Conservation (phyloP, 192 early-diverging fungal genomes). For the Neocallimastix lanati region DNA sequence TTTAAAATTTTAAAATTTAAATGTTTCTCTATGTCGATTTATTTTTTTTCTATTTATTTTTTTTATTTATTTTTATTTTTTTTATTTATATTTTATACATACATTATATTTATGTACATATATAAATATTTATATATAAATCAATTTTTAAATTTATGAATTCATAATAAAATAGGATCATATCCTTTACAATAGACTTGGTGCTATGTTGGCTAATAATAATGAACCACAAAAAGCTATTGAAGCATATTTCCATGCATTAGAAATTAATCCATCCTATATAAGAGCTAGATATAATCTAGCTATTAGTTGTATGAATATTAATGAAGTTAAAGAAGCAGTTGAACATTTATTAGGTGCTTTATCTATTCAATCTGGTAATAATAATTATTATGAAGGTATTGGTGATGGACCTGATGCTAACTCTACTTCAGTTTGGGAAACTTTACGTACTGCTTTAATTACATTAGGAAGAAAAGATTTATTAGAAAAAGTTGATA, state of each 20-base stretch:
- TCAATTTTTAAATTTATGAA: slow-evolving; percentile 70
- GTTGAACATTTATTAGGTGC: slow-evolving; percentile 83
- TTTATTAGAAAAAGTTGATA: background rate
- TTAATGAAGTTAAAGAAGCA: slow-evolving; percentile 72
- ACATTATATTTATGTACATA: too few species aligned
- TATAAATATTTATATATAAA: too few species aligned
- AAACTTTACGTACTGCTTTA: background rate
- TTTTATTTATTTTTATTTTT: background rate
- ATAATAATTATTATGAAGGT: background rate
- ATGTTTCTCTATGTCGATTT: too few species aligned
- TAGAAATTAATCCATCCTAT: slow-evolving; percentile 87
- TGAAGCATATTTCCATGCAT: slow-evolving; percentile 81
- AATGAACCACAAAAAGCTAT: slow-evolving; percentile 57
- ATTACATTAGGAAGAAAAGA: background rate
- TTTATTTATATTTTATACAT: background rate
- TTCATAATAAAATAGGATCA: slow-evolving; percentile 79
- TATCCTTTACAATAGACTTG: background rate
- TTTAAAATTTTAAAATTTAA: too few species aligned
- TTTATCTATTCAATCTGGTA: slow-evolving; percentile 50
- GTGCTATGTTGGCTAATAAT: slow-evolving; percentile 81
- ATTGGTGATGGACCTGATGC: background rate
- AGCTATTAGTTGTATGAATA: slow-evolving; percentile 75
- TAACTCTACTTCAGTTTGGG: background rate
- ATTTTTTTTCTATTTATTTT: too few species aligned
- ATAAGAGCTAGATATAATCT: slow-evolving; percentile 93